These are phyloP conservation scores for Daedalea quercina DNA, from an alignment of 768 basidiomycete species.

Conservation along the genomic window DNA sequence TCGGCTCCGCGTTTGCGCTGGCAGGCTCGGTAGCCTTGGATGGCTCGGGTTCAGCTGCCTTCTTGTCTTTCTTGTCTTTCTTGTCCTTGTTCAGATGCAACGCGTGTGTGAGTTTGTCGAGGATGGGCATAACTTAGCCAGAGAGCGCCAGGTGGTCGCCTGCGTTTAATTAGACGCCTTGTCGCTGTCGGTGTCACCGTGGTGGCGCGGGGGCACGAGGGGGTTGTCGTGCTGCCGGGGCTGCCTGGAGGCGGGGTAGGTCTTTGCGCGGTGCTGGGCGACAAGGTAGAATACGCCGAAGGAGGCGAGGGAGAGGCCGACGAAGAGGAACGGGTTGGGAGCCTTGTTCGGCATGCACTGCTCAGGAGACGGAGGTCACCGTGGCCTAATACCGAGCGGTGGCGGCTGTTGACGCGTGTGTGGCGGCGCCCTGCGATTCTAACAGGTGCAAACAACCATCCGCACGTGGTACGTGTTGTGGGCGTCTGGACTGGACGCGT, in stretches of 20 bases:
- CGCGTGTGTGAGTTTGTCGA: conserved; percentile 35
- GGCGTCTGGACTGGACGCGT: not conserved
- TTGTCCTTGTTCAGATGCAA: conserved; percentile 25
- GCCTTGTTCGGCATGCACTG: conserved; percentile 18
- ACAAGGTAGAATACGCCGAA: conserved; percentile 52
- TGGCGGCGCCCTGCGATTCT: conserved; percentile 14
- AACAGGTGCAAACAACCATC: conserved; percentile 19
- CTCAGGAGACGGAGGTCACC: conserved; percentile 5
- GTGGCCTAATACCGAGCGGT: not conserved
- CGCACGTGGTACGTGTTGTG: conserved; percentile 10
- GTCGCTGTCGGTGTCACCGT: conserved; percentile 9
- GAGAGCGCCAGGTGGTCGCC: no score
- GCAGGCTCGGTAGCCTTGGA: not conserved
- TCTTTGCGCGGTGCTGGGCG: conserved; percentile 48
- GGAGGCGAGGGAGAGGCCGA: conserved; percentile 48
- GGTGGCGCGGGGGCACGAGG: conserved; percentile 54
- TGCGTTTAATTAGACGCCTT: not conserved
- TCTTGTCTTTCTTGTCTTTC: conserved; percentile 10
- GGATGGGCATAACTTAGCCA: conserved; percentile 27
- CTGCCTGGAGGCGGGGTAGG: conserved; percentile 53
- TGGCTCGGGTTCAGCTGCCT: not conserved
- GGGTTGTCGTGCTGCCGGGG: conserved; percentile 60
- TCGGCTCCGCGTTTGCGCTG: not conserved
- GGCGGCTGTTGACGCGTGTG: conserved; percentile 11
- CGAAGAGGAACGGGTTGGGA: conserved; percentile 60